phyloP scores from a whole-genome alignment of 495 filamentous ascomycete species.

The Chaetomium cochliodes region DNA sequence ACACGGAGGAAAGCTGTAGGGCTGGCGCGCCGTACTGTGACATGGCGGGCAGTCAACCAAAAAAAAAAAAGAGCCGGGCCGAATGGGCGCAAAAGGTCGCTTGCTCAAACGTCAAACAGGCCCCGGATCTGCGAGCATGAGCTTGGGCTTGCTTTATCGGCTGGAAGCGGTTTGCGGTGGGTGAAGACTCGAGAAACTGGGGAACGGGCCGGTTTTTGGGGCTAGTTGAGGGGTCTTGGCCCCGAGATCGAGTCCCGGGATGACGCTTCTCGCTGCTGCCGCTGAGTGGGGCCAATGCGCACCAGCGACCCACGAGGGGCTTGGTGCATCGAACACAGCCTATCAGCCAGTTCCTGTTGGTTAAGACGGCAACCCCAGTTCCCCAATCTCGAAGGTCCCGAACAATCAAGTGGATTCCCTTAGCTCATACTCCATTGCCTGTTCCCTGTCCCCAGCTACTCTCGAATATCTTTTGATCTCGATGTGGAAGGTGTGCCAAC shows the following conservation, averaged over 20 bases:
- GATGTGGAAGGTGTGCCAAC: constrained; percentile 8
- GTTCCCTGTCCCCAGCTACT: not conserved
- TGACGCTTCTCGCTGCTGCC: constrained; percentile 11
- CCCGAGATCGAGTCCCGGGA: constrained; percentile 9
- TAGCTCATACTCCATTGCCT: constrained; percentile 12
- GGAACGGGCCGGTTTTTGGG: constrained; percentile 29
- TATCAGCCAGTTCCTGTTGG: constrained; percentile 2
- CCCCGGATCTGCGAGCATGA: constrained; percentile 5
- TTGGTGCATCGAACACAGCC: not conserved
- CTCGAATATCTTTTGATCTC: not conserved
- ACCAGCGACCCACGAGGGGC: not conserved
- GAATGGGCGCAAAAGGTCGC: constrained; percentile 4
- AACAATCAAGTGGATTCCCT: constrained; percentile 11
- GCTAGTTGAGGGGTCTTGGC: constrained; percentile 19
- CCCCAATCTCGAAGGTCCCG: constrained; percentile 12
- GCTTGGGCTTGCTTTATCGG: constrained; percentile 23
- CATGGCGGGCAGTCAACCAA: constrained; percentile 26
- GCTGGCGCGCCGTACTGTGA: constrained; percentile 34
- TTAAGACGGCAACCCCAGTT: not conserved
- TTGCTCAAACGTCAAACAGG: not conserved
- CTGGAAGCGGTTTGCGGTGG: constrained; percentile 39
- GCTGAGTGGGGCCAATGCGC: not conserved
- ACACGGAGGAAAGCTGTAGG: constrained; percentile 29
- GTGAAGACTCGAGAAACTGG: constrained; percentile 28
- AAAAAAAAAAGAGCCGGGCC: not conserved